Evolutionary conservation across 2,329 filamentous ascomycete genomes (phyloP), one percentile per base, ranked within the genome.

Genomic region (Graphilbum sp.): DNA sequence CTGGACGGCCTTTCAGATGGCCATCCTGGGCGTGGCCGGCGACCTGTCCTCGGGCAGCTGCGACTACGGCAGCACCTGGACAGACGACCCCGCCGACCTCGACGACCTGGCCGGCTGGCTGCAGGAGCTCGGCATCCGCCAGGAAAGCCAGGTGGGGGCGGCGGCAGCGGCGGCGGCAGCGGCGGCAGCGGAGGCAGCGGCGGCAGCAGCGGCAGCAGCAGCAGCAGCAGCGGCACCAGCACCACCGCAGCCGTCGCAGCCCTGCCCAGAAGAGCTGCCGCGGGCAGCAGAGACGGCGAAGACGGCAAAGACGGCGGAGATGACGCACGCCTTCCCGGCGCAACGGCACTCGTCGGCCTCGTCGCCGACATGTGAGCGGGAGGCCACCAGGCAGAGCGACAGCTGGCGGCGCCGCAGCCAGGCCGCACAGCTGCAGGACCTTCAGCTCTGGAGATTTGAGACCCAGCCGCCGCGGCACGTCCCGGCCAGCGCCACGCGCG

Each of bases 1-100:
- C 56, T 76, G 72, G 72, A 72, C 67, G 6, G 71, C 72, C 4
- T 77, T 75, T 49, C 72, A 78, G 52, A 74, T 75, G 63, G 72
- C 73, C 15, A 74, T 76, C 36, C 55, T 69, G 0, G 71, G 72
- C 32, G 69, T 67, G 5, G 66, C 67, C 2, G 67, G 66, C 23
- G 68, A 71, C 45, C 58, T 68, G 33, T 57, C 62, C 37, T 54
- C 55, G 16, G 67, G 66, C 36, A 54, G 56, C 16, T 54, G 58
- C 35, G 60, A 62, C 46, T 59, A 55, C 34, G 53, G 59, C 12
- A 55, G 52, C 6, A 24, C 53, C 44, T 8, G 47, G 47, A 3
- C 47, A 45, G 3, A 49, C 41, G 58, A 66, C 32, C 59, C 59
- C 5, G 66, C 68, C 39, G 66, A 70, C 40, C 50, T 54, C 4